These are phyloP conservation scores for Osmanthus fragrans DNA, from an alignment of 257 asterid genomes.

Conservation along the genomic window DNA sequence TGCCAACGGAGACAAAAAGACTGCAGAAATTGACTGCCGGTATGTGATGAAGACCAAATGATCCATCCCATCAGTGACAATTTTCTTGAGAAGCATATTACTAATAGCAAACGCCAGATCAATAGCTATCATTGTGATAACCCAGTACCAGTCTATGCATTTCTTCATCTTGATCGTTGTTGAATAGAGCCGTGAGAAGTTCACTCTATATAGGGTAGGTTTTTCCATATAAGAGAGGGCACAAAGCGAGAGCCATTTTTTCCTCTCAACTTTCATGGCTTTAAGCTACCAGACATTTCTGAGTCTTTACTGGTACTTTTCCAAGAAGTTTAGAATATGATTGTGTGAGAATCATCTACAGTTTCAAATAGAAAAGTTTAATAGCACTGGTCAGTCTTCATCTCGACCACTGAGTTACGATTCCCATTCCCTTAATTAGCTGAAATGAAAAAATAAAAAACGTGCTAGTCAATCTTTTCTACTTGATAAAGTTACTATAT, in stretches of 20 bases:
- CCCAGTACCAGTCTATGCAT: slow-evolving; percentile 51
- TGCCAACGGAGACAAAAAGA: slow-evolving; percentile 62
- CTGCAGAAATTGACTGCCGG: slow-evolving; percentile 62
- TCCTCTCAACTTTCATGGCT: slow-evolving; percentile 6
- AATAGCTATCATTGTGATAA: slow-evolving; percentile 46
- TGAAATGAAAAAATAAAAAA: background rate
- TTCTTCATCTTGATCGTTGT: slow-evolving; percentile 36
- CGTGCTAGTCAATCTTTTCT: slow-evolving; percentile 13
- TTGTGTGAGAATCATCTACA: slow-evolving; percentile 14
- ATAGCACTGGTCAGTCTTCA: background rate
- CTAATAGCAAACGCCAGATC: slow-evolving; percentile 57
- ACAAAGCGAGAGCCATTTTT: slow-evolving; percentile 21
- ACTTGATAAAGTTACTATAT: background rate
- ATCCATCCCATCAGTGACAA: slow-evolving; percentile 54
- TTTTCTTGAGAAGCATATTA: slow-evolving; percentile 65
- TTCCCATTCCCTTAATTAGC: slow-evolving; percentile 5
- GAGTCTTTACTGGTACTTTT: slow-evolving; percentile 14
- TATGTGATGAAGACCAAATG: slow-evolving; percentile 71
- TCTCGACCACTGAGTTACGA: slow-evolving; percentile 17
- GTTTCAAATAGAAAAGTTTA: slow-evolving; percentile 8
- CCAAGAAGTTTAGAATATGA: slow-evolving; percentile 15
- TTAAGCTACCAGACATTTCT: slow-evolving; percentile 8
- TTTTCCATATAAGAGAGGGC: background rate
- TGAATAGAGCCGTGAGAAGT: background rate
- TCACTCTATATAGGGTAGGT: too few relatives aligned